Percentiles rank a stretch among this genome's conserved stretches.
Conservation (phyloP, 768 basidiomycete species). For the Sarcodon aspratus region DNA sequence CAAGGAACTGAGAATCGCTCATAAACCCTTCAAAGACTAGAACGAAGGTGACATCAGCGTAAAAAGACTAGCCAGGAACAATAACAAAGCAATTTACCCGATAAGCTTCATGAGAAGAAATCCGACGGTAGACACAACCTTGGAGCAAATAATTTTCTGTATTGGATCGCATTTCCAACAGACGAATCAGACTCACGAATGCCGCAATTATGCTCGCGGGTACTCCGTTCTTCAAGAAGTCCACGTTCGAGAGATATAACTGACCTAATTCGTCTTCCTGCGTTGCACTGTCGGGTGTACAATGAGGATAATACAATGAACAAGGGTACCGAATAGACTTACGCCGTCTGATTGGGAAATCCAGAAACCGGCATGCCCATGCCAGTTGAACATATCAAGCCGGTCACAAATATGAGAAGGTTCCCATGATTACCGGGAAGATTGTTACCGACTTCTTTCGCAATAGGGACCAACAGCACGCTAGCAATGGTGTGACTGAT, state of each 20-base stretch:
- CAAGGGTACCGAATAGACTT: conserved; percentile 20
- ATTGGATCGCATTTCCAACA: background rate
- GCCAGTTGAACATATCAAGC: conserved; percentile 84
- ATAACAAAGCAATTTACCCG: conserved; percentile 37
- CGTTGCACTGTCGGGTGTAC: conserved; percentile 46
- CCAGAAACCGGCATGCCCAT: conserved; percentile 99
- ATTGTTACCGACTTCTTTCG: conserved; percentile 77
- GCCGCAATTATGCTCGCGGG: conserved; percentile 90
- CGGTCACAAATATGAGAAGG: conserved; percentile 88
- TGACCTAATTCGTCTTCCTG: conserved; percentile 94
- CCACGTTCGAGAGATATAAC: conserved; percentile 71
- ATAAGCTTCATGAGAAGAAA: conserved; percentile 64
- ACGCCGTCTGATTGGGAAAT: conserved; percentile 99
- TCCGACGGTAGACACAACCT: conserved; percentile 84
- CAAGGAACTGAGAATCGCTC: too few relatives aligned
- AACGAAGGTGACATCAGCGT: too few relatives aligned
- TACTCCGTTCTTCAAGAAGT: conserved; percentile 90
- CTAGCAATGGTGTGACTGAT: conserved; percentile 98
- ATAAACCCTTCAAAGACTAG: too few relatives aligned
- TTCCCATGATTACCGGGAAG: conserved; percentile 60
- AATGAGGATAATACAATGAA: conserved; percentile 3
- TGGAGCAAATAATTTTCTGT: background rate
- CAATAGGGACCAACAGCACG: conserved; percentile 94
- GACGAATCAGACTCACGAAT: conserved; percentile 36
- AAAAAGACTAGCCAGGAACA: background rate